A percentile compares a stretch with the other conserved stretches of the same genome.
phyloP scores from a whole-genome alignment of 257 asterid species.

The Solanum piurae region DNA sequence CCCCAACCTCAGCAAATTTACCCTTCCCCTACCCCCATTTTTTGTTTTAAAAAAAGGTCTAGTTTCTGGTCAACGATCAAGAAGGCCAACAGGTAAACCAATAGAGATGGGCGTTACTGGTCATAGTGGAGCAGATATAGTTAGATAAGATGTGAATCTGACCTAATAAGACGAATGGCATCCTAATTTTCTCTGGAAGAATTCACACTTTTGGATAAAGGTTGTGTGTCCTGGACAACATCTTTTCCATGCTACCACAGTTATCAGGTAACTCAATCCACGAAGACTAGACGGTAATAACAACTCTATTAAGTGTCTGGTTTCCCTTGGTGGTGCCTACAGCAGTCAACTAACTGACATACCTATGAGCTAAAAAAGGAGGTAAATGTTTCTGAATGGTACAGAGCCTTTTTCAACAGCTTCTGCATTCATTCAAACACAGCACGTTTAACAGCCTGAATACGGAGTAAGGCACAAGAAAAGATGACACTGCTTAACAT shows the following conservation, averaged over 20 bases:
- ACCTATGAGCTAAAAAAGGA: background rate
- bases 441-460: background rate
- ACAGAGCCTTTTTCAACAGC: background rate
- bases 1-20: fast-evolving
- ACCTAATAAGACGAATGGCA: background rate
- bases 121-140: background rate
- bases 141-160: background rate
- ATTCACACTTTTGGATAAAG: background rate
- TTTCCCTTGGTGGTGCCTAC: background rate
- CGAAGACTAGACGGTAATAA: background rate
- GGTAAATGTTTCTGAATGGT: background rate
- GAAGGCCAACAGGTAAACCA: background rate
- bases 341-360: background rate
- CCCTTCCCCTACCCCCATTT: background rate
- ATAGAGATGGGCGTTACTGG: background rate
- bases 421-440: background rate
- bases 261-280: too few relatives aligned
- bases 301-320: background rate
- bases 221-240: background rate
- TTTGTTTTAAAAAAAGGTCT: background rate
- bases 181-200: background rate
- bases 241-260: background rate
- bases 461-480: background rate
- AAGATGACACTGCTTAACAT: background rate
- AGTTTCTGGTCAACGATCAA: background rate